phyloP scores from a whole-genome alignment of 257 asterid species.

The Solanum tacnaense region DNA sequence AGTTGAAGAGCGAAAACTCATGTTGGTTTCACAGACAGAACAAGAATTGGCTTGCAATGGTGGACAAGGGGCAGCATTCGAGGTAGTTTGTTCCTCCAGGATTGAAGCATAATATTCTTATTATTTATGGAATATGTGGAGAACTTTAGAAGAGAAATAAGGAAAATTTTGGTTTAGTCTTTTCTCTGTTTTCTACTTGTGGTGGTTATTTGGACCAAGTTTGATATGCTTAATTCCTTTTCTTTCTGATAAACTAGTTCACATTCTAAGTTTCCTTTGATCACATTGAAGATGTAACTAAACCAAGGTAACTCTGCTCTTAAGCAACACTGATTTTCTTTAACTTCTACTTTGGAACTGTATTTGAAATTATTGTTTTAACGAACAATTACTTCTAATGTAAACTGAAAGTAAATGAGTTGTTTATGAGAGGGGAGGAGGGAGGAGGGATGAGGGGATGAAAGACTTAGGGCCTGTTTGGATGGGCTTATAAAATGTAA shows the following conservation, averaged over 20 bases:
- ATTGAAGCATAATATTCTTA: constrained; percentile 1
- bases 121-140: not conserved
- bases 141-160: not conserved
- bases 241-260: not conserved
- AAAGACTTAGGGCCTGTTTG: not conserved
- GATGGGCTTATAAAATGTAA: too few species aligned
- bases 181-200: not conserved
- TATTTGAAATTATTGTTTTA: not conserved
- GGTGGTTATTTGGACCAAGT: not conserved
- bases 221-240: not conserved
- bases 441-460: not conserved
- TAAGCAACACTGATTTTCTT: not conserved
- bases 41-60: constrained; percentile 98
- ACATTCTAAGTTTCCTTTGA: not conserved
- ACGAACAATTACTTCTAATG: not conserved
- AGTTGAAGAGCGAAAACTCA: constrained; percentile 87
- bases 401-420: not conserved
- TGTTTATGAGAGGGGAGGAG: not conserved
- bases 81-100: constrained; percentile 40
- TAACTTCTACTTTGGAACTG: not conserved
- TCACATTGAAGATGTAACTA: not conserved
- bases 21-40: constrained; percentile 94
- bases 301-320: not conserved
- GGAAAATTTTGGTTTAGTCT: not conserved
- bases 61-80: constrained; percentile 98